Base-by-base conservation (phyloP, 2,329 filamentous ascomycete species). In the Emergomyces pasteurianus region DNA sequence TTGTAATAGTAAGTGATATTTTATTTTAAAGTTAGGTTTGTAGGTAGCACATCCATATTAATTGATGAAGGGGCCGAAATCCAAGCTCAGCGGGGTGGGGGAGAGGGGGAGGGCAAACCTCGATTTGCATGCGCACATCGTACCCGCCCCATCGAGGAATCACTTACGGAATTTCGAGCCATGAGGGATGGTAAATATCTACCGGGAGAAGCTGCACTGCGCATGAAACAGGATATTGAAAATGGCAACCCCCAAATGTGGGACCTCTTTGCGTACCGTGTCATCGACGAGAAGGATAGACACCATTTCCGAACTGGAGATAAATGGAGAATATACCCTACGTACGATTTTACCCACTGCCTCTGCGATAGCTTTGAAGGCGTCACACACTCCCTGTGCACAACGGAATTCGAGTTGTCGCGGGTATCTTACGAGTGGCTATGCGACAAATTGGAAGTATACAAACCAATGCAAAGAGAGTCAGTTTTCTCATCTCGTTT, bases 151-250 rank as follows among this genome's bases (percentile, higher is more conserved):
- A 80, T 85, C 34, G 88, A 92, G 65, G 85, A 88, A 66, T 95
- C 92, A 62, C 75, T 96, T 14, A 72, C 80, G 60, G 89, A 96
- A 71, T 96, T 97, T 73, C 81, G 90, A 63, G 89, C 85, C 52
- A 97, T 97, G 92, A 82, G 86, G 58, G 90, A 95, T 70, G 92
- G 92, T 23, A 89, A 92, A 75, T 96, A 96, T 76, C 86, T 88
- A 72, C 86, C 90, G 0, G 85, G 86, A 68, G 86, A 90, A 72
- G 92, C 90, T 1, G 88, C 90, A 68, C 78, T 97, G 59, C 86
- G 92, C 63, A 96, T 97, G 92, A 95, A 95, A 79, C 90, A 95
- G 80, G 83, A 90, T 65, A 68, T 86, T n/a, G 83, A 84, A 58
- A 86, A 87, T 67, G 86, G 87, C 36, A 96, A 96, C 72, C 91